These are phyloP conservation scores for Colletotrichum sansevieriae DNA, from an alignment of 2,329 filamentous ascomycete species.

Conservation along the genomic window DNA sequence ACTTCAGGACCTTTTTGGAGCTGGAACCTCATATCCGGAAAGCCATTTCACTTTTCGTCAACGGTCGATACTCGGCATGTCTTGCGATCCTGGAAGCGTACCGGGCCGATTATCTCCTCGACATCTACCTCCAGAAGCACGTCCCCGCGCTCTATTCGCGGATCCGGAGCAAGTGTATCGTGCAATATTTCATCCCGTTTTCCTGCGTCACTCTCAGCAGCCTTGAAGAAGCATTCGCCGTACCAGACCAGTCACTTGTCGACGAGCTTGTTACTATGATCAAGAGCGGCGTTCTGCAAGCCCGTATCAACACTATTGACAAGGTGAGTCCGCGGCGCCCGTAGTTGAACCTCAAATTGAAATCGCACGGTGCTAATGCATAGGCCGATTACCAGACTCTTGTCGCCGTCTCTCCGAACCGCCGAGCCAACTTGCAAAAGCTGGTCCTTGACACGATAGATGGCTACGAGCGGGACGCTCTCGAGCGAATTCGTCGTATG, in stretches of 20 bases:
- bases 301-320: conserved; percentile 87
- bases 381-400: conserved; percentile 67
- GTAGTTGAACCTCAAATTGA: conserved; percentile 4
- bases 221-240: conserved; percentile 82
- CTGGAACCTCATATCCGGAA: conserved; percentile 94
- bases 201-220: conserved; percentile 86
- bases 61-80: conserved; percentile 88
- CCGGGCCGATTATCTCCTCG: conserved; percentile 88
- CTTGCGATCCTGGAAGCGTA: conserved; percentile 86
- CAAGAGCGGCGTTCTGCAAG: conserved; percentile 75
- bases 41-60: conserved; percentile 89
- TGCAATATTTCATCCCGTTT: conserved; percentile 93
- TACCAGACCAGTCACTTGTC: conserved; percentile 73
- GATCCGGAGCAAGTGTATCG: conserved; percentile 91
- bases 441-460: conserved; percentile 76
- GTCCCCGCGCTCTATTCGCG: conserved; percentile 76
- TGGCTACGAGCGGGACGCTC: conserved; percentile 80
- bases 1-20: conserved; percentile 90
- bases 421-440: conserved; percentile 77
- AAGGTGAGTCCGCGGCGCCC: conserved; percentile 60
- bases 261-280: conserved; percentile 86
- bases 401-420: conserved; percentile 76
- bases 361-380: conserved; percentile 35
- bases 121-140: conserved; percentile 85
- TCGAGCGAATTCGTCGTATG: conserved; percentile 82